These are phyloP conservation scores for Colletotrichum higginsianum DNA, from an alignment of 2,329 filamentous ascomycete genomes.

Conservation along the genomic window DNA sequence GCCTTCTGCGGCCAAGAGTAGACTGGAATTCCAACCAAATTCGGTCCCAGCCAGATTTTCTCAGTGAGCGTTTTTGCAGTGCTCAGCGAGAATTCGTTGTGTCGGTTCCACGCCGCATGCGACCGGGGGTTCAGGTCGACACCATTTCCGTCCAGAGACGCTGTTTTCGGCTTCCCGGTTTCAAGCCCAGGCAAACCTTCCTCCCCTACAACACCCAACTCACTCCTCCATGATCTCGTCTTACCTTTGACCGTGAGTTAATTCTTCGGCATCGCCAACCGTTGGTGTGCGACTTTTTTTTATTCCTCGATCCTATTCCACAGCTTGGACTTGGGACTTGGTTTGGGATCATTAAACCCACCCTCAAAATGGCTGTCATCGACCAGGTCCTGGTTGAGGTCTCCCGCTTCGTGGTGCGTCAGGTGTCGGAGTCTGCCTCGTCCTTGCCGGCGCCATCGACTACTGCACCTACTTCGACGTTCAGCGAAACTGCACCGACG, in stretches of 20 bases:
- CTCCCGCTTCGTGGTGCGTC: constrained; percentile 54
- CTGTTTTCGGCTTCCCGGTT: constrained; percentile 38
- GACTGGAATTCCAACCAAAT: constrained; percentile 14
- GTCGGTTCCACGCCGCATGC: constrained; percentile 36
- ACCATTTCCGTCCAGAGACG: constrained; percentile 32
- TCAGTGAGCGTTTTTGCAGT: background rate
- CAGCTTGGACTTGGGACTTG: background rate
- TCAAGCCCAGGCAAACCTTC: constrained; percentile 18
- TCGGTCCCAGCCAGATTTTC: background rate
- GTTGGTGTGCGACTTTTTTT: constrained; percentile 23
- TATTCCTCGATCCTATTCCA: background rate
- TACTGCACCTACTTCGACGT: constrained; percentile 43
- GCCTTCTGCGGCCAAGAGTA: constrained; percentile 19
- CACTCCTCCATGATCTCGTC: constrained; percentile 32
- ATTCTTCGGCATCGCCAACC: constrained; percentile 28
- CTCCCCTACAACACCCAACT: constrained; percentile 12
- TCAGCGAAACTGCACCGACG: constrained; percentile 20
- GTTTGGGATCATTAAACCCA: background rate
- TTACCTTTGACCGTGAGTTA: constrained; percentile 31
- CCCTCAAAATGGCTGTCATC: constrained; percentile 53
- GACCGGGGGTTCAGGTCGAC: constrained; percentile 31
- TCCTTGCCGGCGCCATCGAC: constrained; percentile 43
- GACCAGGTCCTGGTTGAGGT: constrained; percentile 55
- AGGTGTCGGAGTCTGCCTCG: constrained; percentile 27
- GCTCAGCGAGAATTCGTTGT: constrained; percentile 3